Evolutionary conservation across 176 grass and related monocot species (phyloP), one percentile per base, ranked within the genome.

Genomic region (Poa pratensis): DNA sequence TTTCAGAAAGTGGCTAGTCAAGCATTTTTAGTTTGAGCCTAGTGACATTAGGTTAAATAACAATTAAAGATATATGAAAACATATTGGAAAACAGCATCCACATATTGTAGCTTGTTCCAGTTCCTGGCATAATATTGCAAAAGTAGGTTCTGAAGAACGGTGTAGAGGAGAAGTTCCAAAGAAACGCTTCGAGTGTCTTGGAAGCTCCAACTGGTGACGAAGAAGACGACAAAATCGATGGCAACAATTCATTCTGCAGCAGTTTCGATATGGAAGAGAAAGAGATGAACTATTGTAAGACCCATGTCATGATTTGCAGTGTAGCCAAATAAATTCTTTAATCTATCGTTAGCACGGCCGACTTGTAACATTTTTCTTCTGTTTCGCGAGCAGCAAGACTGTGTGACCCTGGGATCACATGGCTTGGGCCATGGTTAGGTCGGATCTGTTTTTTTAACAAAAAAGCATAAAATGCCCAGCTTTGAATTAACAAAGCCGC

Each of bases 91-190:
- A 37, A 7, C 12, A 17, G 12, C 14, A 59, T 35, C 22, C 5
- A 19, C 5, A 37, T 18, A 62, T 40, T 13, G 27, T 50, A 26
- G n/a, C 20, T 73, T 62, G 37, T 30, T 34, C 17, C 8, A 22
- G 34, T 57, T 39, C n/a, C 65, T 78, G 55, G 79, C 13, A 45
- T 34, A 52, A 65, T 84, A 22, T 66, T 83, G 74, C 5, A 49
- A 85, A 69, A 75, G 14, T 46, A 94, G 92, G 90, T 90, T 73
- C 79, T 95, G 28, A 95, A 95, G 68, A 95, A 95, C 62, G 90
- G 93, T 42, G 88, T 92, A 11, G 93, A 92, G 93, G 93, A 92
- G 49, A 92, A 95, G 88, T 75, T 92, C 70, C 88, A 95, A 83
- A 90, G 93, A 76, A 92, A 95, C 69, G 90, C 93, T 26, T 48